Conservation (phyloP, 2,329 filamentous ascomycete genomes). For the Hortaea sp. region DNA sequence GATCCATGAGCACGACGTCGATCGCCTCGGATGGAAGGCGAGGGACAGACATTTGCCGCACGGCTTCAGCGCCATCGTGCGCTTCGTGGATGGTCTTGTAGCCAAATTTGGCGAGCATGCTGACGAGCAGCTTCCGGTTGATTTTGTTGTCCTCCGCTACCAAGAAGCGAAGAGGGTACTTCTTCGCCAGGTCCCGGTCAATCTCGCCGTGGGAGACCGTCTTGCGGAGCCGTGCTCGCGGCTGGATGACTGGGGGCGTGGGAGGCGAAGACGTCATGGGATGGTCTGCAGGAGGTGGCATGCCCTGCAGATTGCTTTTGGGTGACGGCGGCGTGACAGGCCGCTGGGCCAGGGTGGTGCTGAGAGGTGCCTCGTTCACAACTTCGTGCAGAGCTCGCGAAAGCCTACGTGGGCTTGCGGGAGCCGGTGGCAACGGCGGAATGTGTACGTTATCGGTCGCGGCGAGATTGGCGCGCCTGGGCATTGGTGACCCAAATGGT, state of each 20-base stretch:
- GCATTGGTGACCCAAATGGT: slow-evolving; percentile 38
- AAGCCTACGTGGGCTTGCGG: slow-evolving; percentile 15
- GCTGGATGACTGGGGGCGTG: slow-evolving; percentile 3
- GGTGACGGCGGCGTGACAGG: slow-evolving; percentile 12
- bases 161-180: slow-evolving; percentile 55
- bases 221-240: slow-evolving; percentile 11
- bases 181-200: slow-evolving; percentile 48
- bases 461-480: slow-evolving; percentile 14
- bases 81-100: slow-evolving; percentile 55
- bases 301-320: neutral
- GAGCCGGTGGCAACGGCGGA: slow-evolving; percentile 5
- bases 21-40: slow-evolving; percentile 31
- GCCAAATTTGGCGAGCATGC: slow-evolving; percentile 57
- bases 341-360: neutral
- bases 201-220: slow-evolving; percentile 24
- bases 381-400: slow-evolving; percentile 16
- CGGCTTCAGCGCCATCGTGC: slow-evolving; percentile 58
- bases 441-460: neutral
- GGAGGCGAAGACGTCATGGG: slow-evolving; percentile 7
- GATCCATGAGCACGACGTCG: slow-evolving; percentile 61
- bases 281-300: neutral
- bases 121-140: slow-evolving; percentile 57
- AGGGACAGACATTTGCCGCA: slow-evolving; percentile 43
- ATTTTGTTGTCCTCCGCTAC: slow-evolving; percentile 66
- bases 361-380: slow-evolving; percentile 6